Evolutionary conservation across 768 basidiomycete genomes (phyloP), one percentile per base, ranked within the genome.

Genomic region (Harrya chromipes): DNA sequence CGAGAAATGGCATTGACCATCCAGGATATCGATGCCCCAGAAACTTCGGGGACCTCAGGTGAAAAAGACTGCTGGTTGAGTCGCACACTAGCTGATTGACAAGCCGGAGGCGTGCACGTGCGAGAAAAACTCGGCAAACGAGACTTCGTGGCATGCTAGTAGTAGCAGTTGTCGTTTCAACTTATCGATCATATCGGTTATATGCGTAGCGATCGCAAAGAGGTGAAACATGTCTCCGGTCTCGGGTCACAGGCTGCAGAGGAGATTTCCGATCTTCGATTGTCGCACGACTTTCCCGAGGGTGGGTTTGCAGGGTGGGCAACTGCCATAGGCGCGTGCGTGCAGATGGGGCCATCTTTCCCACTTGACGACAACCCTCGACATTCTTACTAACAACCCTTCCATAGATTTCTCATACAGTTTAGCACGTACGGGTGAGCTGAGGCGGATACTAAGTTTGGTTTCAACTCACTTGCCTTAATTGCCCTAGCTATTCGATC

Each of bases 401-500:
- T 17, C 39, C 17, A 40, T 43, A 73, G 71, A 24, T 70, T 73
- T 54, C 60, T 74, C 8, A 52, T 72, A 9, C 73, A 74, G 47
- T 70, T 73, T 41, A 63, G 72, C 50, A 68, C 67, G 1, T 73
- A 65, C 24, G 72, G 72, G 65, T 72, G 26, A 59, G 62, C 27
- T 17, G 12, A 19, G 16, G 16, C 19, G 17, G 11, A 14, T 11
- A 9, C n/a, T 20, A 4, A 24, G 8, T 38, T 12, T 20, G 21
- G 24, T 37, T 39, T 24, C 39, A 23, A 40, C 4, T 16, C 16
- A 16, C 50, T 54, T 16, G 38, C 43, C 16, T 16, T 14, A 19
- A 36, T 6, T 43, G 17, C 0, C 51, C 40, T 36, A 73, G 74
- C 39, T 72, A 72, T 40, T 55, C 68, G 10, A 62, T 68, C 26